Evolutionary conservation across 192 early-diverging fungal genomes (phyloP).

Genomic region (Phlyctochytrium planicorne): DNA sequence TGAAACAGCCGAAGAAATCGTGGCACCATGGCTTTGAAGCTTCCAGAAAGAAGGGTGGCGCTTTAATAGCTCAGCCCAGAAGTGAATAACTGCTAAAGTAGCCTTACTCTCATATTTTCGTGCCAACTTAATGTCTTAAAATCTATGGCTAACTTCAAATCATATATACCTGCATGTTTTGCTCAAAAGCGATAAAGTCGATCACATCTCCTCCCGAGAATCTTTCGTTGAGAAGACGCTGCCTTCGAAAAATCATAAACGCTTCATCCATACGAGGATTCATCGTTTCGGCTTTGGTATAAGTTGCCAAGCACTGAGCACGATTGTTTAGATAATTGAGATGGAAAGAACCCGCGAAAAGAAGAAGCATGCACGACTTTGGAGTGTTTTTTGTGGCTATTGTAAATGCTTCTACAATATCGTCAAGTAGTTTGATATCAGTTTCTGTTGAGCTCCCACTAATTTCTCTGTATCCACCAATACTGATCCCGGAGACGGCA

Average conservation of each 20-base stretch:
- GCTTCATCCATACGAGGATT: constrained; percentile 32
- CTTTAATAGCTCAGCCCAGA: constrained; percentile 46
- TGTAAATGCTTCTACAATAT: constrained; percentile 18
- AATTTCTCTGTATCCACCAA: too few relatives aligned
- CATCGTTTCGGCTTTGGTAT: constrained; percentile 28
- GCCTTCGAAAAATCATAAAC: constrained; percentile 36
- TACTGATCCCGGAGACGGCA: too few relatives aligned
- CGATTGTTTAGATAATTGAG: constrained; percentile 38
- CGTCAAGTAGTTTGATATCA: too few relatives aligned
- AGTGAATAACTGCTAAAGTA: constrained; percentile 37
- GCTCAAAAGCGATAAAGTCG: background rate
- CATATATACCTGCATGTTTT: background rate
- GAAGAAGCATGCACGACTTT: constrained; percentile 30
- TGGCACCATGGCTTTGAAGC: constrained; percentile 34
- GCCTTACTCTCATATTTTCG: constrained; percentile 32
- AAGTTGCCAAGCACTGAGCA: constrained; percentile 33
- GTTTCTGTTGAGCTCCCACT: too few relatives aligned
- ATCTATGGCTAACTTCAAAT: too few relatives aligned
- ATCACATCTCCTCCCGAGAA: background rate
- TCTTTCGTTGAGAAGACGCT: constrained; percentile 37
- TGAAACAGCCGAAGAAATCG: constrained; percentile 34
- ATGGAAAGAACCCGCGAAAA: constrained; percentile 38
- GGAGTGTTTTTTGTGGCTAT: constrained; percentile 20
- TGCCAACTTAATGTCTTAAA: constrained; percentile 8
- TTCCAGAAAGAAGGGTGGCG: constrained; percentile 32